A percentile compares a stretch with the other conserved stretches of the same genome.
These are phyloP conservation scores for Tulasnella sp. DNA, from an alignment of 768 basidiomycete genomes.

Conservation along the genomic window DNA sequence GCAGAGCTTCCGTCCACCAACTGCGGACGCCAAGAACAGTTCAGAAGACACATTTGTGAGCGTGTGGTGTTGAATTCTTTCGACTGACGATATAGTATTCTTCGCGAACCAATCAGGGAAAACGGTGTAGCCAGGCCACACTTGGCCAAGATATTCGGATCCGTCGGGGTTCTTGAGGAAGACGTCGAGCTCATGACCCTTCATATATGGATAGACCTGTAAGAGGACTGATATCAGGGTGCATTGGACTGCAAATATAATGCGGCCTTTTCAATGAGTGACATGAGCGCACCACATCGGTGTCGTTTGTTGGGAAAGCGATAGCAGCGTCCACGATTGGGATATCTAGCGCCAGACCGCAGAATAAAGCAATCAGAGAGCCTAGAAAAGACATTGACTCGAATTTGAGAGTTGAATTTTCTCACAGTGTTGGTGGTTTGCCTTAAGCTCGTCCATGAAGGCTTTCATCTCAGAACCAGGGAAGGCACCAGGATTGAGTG, in stretches of 20 bases:
- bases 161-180: slow-evolving; percentile 42
- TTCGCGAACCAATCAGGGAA: slow-evolving; percentile 21
- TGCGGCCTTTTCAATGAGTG: slow-evolving; percentile 3
- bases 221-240: too few species aligned
- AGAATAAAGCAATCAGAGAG: too few species aligned
- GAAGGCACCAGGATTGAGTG: slow-evolving; percentile 52
- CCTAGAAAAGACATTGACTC: too few species aligned
- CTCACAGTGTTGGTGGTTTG: slow-evolving; percentile 41
- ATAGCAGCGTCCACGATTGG: slow-evolving; percentile 61
- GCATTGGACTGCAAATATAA: too few species aligned
- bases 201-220: slow-evolving; percentile 56
- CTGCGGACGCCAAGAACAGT: slow-evolving; percentile 38
- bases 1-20: slow-evolving; percentile 52
- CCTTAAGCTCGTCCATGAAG: slow-evolving; percentile 42
- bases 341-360: slow-evolving; percentile 37
- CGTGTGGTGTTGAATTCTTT: background rate
- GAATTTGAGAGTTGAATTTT: too few species aligned
- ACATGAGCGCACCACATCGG: slow-evolving; percentile 50
- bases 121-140: slow-evolving; percentile 69
- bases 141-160: slow-evolving; percentile 58
- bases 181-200: slow-evolving; percentile 46
- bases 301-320: slow-evolving; percentile 42
- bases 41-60: too few species aligned
- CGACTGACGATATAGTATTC: too few species aligned
- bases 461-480: slow-evolving; percentile 40